phyloP scores from a whole-genome alignment of 2,329 filamentous ascomycete genomes.

The Fusarium sp. region DNA sequence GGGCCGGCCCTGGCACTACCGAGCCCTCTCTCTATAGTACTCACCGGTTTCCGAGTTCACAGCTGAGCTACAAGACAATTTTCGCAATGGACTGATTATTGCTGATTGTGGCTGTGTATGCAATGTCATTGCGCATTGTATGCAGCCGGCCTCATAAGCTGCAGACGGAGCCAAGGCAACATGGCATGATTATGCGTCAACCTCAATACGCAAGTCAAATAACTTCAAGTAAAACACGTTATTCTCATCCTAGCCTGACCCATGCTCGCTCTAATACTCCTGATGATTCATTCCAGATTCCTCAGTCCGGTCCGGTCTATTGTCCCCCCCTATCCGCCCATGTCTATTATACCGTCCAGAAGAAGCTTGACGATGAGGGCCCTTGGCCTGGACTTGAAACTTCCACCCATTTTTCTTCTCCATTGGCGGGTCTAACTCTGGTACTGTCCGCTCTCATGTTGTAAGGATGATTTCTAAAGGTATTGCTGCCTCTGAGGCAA shows the following conservation, averaged over 20 bases:
- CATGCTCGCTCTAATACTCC: conserved; percentile 38
- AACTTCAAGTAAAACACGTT: not conserved
- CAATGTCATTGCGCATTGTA: not conserved
- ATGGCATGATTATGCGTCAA: conserved; percentile 3
- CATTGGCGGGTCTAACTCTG: not conserved
- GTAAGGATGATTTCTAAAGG: not conserved
- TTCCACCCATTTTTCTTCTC: conserved; percentile 18
- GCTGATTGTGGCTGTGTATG: not conserved
- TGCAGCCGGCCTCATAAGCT: conserved; percentile 1
- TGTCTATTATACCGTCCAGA: conserved; percentile 4
- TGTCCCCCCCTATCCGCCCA: conserved; percentile 4
- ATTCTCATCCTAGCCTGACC: conserved; percentile 11
- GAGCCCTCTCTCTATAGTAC: not conserved
- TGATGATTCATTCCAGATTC: conserved; percentile 16
- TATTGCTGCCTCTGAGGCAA: not conserved
- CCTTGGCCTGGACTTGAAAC: not conserved
- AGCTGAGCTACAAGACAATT: not conserved
- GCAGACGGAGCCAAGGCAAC: not conserved
- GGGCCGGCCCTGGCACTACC: conserved; percentile 2
- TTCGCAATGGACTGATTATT: conserved; percentile 1
- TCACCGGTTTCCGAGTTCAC: not conserved
- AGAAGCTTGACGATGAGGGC: not conserved
- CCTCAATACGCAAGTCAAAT: not conserved
- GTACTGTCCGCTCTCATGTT: conserved; percentile 2
- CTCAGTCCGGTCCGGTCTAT: conserved; percentile 24